Conservation (phyloP, 495 filamentous ascomycete genomes). For the Neurospora sp. region DNA sequence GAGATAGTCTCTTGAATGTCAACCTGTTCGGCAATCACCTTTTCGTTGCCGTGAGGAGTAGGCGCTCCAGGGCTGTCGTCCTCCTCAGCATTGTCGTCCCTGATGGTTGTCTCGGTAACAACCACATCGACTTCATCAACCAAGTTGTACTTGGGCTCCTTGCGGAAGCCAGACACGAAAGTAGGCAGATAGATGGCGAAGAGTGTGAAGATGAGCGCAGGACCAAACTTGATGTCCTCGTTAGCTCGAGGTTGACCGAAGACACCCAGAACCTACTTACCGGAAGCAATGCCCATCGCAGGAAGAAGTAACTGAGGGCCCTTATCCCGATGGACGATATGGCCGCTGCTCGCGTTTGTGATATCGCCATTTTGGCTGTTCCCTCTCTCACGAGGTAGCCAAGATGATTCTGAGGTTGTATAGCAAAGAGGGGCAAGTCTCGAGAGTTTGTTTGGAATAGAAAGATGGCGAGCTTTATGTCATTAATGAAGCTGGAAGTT, state of each 20-base stretch:
- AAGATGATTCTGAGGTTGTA: background rate
- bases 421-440: background rate
- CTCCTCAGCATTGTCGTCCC: slow-evolving; percentile 17
- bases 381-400: background rate
- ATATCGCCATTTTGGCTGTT: slow-evolving; percentile 11
- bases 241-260: background rate
- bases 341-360: slow-evolving; percentile 21
- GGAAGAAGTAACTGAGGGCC: slow-evolving; percentile 57
- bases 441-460: background rate
- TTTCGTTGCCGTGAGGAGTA: background rate
- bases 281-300: slow-evolving; percentile 65
- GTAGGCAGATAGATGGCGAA: slow-evolving; percentile 65
- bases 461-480: background rate
- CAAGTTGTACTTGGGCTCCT: slow-evolving; percentile 48
- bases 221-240: slow-evolving; percentile 39
- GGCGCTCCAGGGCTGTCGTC: slow-evolving; percentile 9
- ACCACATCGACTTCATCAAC: slow-evolving; percentile 53
- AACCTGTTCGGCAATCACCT: slow-evolving; percentile 34
- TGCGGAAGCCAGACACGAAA: slow-evolving; percentile 48
- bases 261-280: slow-evolving; percentile 18
- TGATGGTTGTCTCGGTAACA: slow-evolving; percentile 40
- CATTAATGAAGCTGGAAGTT: background rate
- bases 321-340: slow-evolving; percentile 50
- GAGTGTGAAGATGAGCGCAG: slow-evolving; percentile 56
- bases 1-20: slow-evolving; percentile 43